Percentiles rank a stretch among this genome's conserved stretches.
Evolutionary conservation across 805 yeast genomes (phyloP).

Genomic region (Naumovozyma baii): DNA sequence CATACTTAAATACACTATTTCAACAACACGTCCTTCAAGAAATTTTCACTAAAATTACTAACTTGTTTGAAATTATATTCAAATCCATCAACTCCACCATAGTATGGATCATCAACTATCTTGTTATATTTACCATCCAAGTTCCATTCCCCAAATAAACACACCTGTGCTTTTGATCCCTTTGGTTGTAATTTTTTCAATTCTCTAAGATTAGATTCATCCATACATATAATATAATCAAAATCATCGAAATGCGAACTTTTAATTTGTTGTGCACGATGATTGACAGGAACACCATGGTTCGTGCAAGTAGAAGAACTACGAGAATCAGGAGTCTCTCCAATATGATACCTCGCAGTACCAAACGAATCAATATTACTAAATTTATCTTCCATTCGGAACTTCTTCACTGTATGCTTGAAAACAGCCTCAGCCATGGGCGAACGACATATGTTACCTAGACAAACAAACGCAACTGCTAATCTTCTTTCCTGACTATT

Average conservation of each 20-base stretch:
- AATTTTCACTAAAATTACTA: slow-evolving; percentile 62
- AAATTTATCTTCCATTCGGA: slow-evolving; percentile 36
- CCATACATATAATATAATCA: slow-evolving; percentile 67
- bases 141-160: slow-evolving; percentile 75
- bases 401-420: slow-evolving; percentile 47
- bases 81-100: slow-evolving; percentile 79
- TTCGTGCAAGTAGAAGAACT: slow-evolving; percentile 56
- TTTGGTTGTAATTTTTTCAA: slow-evolving; percentile 46
- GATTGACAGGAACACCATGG: slow-evolving; percentile 67
- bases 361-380: slow-evolving; percentile 75
- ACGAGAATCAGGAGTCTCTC: slow-evolving; percentile 73
- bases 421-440: slow-evolving; percentile 98
- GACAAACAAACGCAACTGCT: slow-evolving; percentile 80
- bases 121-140: slow-evolving; percentile 39
- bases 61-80: slow-evolving; percentile 71
- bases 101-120: slow-evolving; percentile 84
- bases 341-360: slow-evolving; percentile 75
- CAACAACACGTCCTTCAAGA: slow-evolving; percentile 42
- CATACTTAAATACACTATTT: not conserved
- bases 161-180: slow-evolving; percentile 38
- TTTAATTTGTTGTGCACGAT: slow-evolving; percentile 61
- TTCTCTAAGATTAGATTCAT: slow-evolving; percentile 46
- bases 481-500: slow-evolving; percentile 16
- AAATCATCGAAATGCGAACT: slow-evolving; percentile 43
- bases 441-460: slow-evolving; percentile 89